These are phyloP conservation scores for Simplicillium aogashimaense DNA, from an alignment of 2,329 filamentous ascomycete species.

Conservation along the genomic window DNA sequence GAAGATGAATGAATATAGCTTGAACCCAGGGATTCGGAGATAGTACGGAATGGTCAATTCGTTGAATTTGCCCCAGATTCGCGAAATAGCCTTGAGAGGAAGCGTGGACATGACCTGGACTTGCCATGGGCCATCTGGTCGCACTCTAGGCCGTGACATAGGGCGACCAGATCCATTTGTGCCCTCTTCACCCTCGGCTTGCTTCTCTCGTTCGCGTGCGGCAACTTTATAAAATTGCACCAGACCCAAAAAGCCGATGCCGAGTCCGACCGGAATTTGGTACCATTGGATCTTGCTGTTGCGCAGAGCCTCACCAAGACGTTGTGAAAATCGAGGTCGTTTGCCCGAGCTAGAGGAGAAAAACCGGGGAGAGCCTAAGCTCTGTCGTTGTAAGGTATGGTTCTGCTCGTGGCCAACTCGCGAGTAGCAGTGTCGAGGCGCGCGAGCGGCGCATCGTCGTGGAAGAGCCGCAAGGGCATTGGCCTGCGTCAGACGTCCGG, in stretches of 20 bases:
- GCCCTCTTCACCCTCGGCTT: slow-evolving; percentile 25
- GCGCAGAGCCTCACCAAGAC: slow-evolving; percentile 37
- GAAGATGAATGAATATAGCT: slow-evolving; percentile 81
- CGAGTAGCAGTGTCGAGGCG: slow-evolving; percentile 14
- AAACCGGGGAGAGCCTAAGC: slow-evolving; percentile 13
- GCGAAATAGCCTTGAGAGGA: slow-evolving; percentile 80
- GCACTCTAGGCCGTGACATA: slow-evolving; percentile 50
- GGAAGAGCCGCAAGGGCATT: slow-evolving; percentile 18
- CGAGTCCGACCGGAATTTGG: slow-evolving; percentile 78
- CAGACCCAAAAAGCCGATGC: slow-evolving; percentile 73
- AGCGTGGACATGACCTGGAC: slow-evolving; percentile 90
- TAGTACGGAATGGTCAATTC: slow-evolving; percentile 82
- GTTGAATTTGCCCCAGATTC: slow-evolving; percentile 86
- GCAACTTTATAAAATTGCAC: slow-evolving; percentile 76
- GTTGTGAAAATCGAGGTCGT: slow-evolving; percentile 39
- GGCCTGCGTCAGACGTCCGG: slow-evolving; percentile 21
- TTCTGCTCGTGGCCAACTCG: slow-evolving; percentile 9
- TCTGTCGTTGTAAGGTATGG: slow-evolving; percentile 4
- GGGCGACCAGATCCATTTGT: slow-evolving; percentile 19
- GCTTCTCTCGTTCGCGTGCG: slow-evolving; percentile 41
- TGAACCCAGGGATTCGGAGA: slow-evolving; percentile 80
- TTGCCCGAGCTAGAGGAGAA: slow-evolving; percentile 29
- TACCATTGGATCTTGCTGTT: slow-evolving; percentile 69
- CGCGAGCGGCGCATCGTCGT: slow-evolving; percentile 18
- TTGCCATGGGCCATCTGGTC: slow-evolving; percentile 82